These are phyloP conservation scores for Aspergillus versicolor DNA, from an alignment of 2,329 filamentous ascomycete species.

Conservation along the genomic window DNA sequence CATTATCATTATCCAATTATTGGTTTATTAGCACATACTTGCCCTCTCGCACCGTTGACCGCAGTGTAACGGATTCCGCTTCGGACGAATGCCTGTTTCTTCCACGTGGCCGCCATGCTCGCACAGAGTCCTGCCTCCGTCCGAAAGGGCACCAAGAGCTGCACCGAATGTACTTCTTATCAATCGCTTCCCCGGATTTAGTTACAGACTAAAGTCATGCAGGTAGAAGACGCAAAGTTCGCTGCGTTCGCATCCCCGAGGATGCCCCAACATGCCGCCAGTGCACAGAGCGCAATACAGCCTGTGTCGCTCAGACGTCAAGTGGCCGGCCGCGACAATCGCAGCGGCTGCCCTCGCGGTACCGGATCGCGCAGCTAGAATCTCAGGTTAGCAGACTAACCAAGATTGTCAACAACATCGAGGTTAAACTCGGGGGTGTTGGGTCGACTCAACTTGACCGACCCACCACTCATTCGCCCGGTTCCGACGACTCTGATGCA, in stretches of 20 bases:
- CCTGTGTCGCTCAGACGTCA: constrained; percentile 16
- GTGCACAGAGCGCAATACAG: constrained; percentile 17
- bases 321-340: constrained; percentile 9
- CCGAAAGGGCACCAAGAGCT: constrained; percentile 21
- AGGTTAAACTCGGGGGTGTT: constrained; percentile 11
- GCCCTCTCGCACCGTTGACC: no score
- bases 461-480: not conserved
- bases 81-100: not conserved
- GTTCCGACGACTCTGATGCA: constrained; percentile 11
- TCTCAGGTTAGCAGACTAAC: constrained; percentile 17
- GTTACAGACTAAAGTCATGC: not conserved
- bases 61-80: not conserved
- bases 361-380: constrained; percentile 20
- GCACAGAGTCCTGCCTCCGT: constrained; percentile 1
- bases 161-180: constrained; percentile 19
- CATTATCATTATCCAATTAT: not conserved
- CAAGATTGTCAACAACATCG: constrained; percentile 11
- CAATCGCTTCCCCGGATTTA: not conserved
- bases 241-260: constrained; percentile 17
- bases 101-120: constrained; percentile 10
- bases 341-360: constrained; percentile 16
- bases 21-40: no score
- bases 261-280: constrained; percentile 17
- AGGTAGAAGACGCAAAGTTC: constrained; percentile 22
- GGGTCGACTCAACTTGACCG: not conserved